These are phyloP conservation scores for Knoxdaviesia proteae DNA, from an alignment of 2,329 filamentous ascomycete genomes.

Conservation along the genomic window DNA sequence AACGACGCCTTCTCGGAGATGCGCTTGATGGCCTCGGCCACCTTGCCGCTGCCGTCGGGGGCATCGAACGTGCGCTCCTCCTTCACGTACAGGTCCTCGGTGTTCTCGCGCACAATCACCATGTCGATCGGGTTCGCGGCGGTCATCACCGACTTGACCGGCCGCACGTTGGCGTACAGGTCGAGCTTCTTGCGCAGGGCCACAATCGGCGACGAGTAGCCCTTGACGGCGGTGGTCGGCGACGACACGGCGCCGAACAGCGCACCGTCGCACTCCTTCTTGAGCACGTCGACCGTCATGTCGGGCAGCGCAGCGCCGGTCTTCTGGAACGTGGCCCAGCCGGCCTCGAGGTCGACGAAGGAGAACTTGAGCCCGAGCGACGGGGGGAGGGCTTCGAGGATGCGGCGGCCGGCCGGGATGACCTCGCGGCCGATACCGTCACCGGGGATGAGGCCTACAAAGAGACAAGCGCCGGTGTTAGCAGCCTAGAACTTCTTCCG, in stretches of 20 bases:
- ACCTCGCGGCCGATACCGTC: slow-evolving; percentile 98
- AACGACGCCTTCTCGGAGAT: slow-evolving; percentile 71
- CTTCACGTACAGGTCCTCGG: slow-evolving; percentile 95
- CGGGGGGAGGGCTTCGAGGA: slow-evolving; percentile 82
- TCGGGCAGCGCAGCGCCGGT: slow-evolving; percentile 79
- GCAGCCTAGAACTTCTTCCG: not conserved
- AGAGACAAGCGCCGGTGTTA: not conserved
- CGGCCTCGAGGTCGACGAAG: slow-evolving; percentile 82
- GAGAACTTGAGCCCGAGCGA: slow-evolving; percentile 85
- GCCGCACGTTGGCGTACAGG: slow-evolving; percentile 92
- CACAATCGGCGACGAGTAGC: slow-evolving; percentile 93
- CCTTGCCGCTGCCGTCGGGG: slow-evolving; percentile 48
- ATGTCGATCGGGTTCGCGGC: slow-evolving; percentile 62
- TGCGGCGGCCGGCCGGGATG: slow-evolving; percentile 76
- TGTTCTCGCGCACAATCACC: slow-evolving; percentile 97
- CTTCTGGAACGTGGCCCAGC: slow-evolving; percentile 81
- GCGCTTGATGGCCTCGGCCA: slow-evolving; percentile 94
- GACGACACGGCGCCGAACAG: slow-evolving; percentile 93
- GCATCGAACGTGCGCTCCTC: slow-evolving; percentile 71
- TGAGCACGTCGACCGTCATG: slow-evolving; percentile 72
- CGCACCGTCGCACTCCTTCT: slow-evolving; percentile 82
- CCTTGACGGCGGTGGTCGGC: slow-evolving; percentile 65
- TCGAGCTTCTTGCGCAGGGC: slow-evolving; percentile 87
- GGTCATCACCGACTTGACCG: slow-evolving; percentile 64
- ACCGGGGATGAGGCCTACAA: slow-evolving; percentile 75